These are phyloP conservation scores for Saccharomyces pastorianus DNA, from an alignment of 1,139 yeast genomes.

Conservation along the genomic window DNA sequence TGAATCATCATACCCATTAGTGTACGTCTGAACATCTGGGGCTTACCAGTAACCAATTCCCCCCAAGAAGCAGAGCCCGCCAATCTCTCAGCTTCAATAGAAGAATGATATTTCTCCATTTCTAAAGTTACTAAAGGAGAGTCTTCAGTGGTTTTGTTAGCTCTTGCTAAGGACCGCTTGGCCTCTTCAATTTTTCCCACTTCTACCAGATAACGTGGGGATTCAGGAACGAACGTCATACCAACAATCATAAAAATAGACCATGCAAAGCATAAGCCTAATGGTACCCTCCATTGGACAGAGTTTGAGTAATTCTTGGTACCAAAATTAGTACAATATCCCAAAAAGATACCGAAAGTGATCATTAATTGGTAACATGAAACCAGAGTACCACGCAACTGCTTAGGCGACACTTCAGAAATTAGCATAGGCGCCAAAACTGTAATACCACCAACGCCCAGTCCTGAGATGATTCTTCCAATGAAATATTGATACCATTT, in stretches of 20 bases:
- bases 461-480: slow-evolving; percentile 56
- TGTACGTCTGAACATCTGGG: slow-evolving; percentile 44
- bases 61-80: slow-evolving; percentile 61
- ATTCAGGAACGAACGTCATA: slow-evolving; percentile 64
- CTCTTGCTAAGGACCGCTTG: slow-evolving; percentile 47
- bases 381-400: slow-evolving; percentile 59
- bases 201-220: slow-evolving; percentile 62
- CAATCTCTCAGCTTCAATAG: slow-evolving; percentile 51
- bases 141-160: slow-evolving; percentile 47
- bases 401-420: slow-evolving; percentile 57
- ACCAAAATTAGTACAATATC: slow-evolving; percentile 54
- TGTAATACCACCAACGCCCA: slow-evolving; percentile 56
- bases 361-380: slow-evolving; percentile 58
- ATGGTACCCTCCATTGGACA: slow-evolving; percentile 54
- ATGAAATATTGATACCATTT: slow-evolving; percentile 48
- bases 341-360: slow-evolving; percentile 53
- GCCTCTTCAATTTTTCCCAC: slow-evolving; percentile 49
- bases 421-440: slow-evolving; percentile 57
- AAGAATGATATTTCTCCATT: slow-evolving; percentile 51
- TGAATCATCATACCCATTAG: slow-evolving; percentile 55
- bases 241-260: slow-evolving; percentile 40
- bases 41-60: slow-evolving; percentile 57
- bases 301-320: slow-evolving; percentile 40
- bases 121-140: slow-evolving; percentile 52
- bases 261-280: slow-evolving; percentile 44